Conservation (phyloP, 495 filamentous ascomycete species). For the Tuber indicum region DNA sequence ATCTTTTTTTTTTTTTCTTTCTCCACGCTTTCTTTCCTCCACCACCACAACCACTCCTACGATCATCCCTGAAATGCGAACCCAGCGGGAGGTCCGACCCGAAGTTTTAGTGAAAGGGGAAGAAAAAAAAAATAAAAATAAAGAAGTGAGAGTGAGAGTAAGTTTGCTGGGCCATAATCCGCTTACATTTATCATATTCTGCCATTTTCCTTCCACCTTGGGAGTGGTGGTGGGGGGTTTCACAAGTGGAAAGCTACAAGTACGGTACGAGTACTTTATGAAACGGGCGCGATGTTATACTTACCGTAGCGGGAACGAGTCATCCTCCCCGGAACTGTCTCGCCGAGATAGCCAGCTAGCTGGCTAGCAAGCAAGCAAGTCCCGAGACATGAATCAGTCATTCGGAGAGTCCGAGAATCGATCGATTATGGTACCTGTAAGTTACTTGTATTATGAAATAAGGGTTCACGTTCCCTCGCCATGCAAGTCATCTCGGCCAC, state of each 20-base stretch:
- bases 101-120: not conserved
- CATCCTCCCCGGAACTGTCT: not conserved
- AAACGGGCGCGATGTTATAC: too few relatives aligned
- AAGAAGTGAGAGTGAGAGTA: too few relatives aligned
- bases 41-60: not conserved
- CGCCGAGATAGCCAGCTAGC: not conserved
- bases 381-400: not conserved
- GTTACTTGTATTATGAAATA: too few relatives aligned
- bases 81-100: conserved; percentile 1
- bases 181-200: not conserved
- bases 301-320: too few relatives aligned
- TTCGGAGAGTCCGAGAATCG: not conserved
- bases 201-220: not conserved
- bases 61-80: not conserved
- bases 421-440: not conserved
- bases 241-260: too few relatives aligned
- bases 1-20: not conserved
- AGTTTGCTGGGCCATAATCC: not conserved
- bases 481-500: not conserved
- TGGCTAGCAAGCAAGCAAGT: too few relatives aligned
- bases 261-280: too few relatives aligned
- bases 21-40: not conserved
- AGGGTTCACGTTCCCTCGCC: too few relatives aligned
- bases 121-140: too few relatives aligned
- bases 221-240: too few relatives aligned